Conservation (phyloP, 2,329 filamentous ascomycete species). For the Scedosporium boydii region DNA sequence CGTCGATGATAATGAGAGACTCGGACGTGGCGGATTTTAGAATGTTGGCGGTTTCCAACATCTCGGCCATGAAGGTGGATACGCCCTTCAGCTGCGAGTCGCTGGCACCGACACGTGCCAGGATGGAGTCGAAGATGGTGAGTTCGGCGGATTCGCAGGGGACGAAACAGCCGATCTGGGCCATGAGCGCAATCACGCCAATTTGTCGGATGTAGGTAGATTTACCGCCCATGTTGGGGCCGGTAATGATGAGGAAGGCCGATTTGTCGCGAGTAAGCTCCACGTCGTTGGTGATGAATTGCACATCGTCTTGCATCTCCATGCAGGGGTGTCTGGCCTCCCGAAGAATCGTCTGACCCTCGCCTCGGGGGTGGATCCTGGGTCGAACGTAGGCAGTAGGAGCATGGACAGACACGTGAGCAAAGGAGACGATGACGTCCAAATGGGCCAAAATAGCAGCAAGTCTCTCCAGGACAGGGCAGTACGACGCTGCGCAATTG, state of each 20-base stretch:
- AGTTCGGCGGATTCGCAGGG: slow-evolving; percentile 84
- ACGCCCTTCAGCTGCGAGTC: slow-evolving; percentile 97
- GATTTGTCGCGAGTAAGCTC: slow-evolving; percentile 67
- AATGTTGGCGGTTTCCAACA: slow-evolving; percentile 98
- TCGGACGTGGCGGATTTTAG: slow-evolving; percentile 93
- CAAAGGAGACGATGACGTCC: slow-evolving; percentile 89
- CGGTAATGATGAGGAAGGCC: slow-evolving; percentile 92
- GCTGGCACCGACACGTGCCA: slow-evolving; percentile 88
- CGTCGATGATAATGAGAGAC: slow-evolving; percentile 96
- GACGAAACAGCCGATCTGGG: slow-evolving; percentile 92
- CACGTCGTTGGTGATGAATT: slow-evolving; percentile 97
- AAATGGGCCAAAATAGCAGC: slow-evolving; percentile 84
- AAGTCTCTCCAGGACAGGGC: slow-evolving; percentile 80
- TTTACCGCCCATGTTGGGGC: slow-evolving; percentile 98
- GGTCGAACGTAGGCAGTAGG: slow-evolving; percentile 86
- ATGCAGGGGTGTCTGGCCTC: slow-evolving; percentile 95
- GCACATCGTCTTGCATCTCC: slow-evolving; percentile 97
- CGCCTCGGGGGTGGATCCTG: slow-evolving; percentile 78
- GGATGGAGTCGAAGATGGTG: slow-evolving; percentile 92
- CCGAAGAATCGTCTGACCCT: slow-evolving; percentile 79
- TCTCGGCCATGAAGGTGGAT: slow-evolving; percentile 98
- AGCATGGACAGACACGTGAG: slow-evolving; percentile 86
- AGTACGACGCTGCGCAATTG: slow-evolving; percentile 86
- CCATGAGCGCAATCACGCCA: slow-evolving; percentile 93
- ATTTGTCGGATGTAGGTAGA: slow-evolving; percentile 97